Evolutionary conservation across 495 filamentous ascomycete genomes (phyloP), one percentile per base, ranked within the genome.

Genomic region (Talaromyces borbonicus): DNA sequence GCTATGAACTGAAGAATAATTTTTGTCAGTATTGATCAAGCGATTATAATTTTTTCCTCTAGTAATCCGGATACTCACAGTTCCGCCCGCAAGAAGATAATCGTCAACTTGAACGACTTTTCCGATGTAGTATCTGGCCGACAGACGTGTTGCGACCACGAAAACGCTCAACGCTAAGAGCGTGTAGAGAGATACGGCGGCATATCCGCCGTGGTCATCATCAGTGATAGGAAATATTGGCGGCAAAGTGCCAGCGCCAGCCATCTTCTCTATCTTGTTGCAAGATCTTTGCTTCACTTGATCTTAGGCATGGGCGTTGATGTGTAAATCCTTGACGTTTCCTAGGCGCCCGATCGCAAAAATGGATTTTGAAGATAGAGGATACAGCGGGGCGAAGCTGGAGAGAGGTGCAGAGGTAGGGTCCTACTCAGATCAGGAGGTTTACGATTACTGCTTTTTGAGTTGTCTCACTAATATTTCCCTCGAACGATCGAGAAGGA

Each of bases 181-280:
- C 8, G 58, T 61, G 46, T 61, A 61, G 4, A 52, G 27, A 12
- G 56, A 39, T 19, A 61, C 58, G 14, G 56, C 56, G 4, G 48
- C 46, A 44, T 59, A 61, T 23, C 58, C 58, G 7, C 53, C 58
- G 42, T 59, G 56, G 45, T 61, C 58, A 15, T 53, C 49, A n/a
- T 52, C 53, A 8, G 58, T 51, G 23, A 61, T 61, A 16, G 47
- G 38, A 40, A 61, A 61, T n/a, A 61, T 48, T 24, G 58, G 58
- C 33, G 58, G 58, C 27, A 58, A 19, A 7, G 53, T 56, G 36
- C 58, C 58, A 12, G 58, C 56, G 49, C 29, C 19, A 24, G 29
- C 26, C 26, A n/a, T 41, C 4, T 41, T 41, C 20, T 26, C 8
- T 22, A 25, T 24, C 3, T 39, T 39, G 14, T 8, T 41, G 12